Evolutionary conservation across 208 protist species (phyloP), one percentile per base, ranked within the genome.

Genomic region (Wallacemonas collosoma): DNA sequence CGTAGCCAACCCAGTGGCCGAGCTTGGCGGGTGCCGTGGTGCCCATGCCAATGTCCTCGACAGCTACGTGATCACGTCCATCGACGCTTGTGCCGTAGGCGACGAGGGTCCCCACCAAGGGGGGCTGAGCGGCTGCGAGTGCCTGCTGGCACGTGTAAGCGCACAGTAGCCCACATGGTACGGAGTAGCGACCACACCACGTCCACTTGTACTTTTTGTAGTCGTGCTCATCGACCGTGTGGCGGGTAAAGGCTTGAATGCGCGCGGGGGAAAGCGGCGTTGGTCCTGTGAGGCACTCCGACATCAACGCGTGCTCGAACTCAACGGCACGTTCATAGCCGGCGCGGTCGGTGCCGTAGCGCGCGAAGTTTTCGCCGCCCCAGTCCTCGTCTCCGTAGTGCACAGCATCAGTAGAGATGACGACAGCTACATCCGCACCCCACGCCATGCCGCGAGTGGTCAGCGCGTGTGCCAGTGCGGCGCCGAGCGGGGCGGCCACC

Each of bases 201-300:
- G 70, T 76, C 76, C 76, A 72, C 71, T 80, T 80, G 70, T 76
- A 76, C 70, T 72, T 62, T 36, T 45, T 63, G 60, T 63, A 80
- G 65, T 80, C 70, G 53, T 70, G 51, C 55, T 41, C 56, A 38
- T 53, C 68, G 65, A 75, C 48, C 35, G 75, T 80, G 64, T 75
- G 73, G 36, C 73, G 47, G 14, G 58, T 69, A 51, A 75, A 75
- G 11, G 68, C 51, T 43, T 61, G 39, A 56, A 80, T 63, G 17
- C 62, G 54, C 26, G 3, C 44, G 7, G 50, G n/a, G 5, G 38
- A 62, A 35, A 80, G 56, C 7, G 40, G 7, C 26, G 5, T 39
- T 12, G 57, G 57, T 15, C 75, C 75, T 12, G 44, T 43, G 17
- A 80, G 60, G 65, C 70, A 80, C 41, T 75, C 64, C 9, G 41